These are phyloP conservation scores for Dothidotthia symphoricarpi DNA, from an alignment of 2,329 filamentous ascomycete genomes.

Conservation along the genomic window DNA sequence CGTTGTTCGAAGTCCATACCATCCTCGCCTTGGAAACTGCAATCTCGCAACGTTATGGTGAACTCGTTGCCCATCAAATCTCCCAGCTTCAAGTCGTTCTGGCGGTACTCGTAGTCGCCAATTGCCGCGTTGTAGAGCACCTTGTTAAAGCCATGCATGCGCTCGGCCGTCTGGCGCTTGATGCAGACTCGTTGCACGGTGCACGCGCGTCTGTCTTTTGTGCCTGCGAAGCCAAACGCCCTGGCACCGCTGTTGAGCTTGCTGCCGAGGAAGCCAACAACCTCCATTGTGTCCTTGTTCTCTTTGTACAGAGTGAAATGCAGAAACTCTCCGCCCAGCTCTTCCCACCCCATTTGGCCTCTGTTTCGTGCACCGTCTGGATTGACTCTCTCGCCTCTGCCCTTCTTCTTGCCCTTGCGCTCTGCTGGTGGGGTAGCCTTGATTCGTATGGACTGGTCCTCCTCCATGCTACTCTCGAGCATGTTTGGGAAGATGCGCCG, in stretches of 20 bases:
- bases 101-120: constrained; percentile 78
- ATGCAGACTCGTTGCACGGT: constrained; percentile 80
- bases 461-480: constrained; percentile 74
- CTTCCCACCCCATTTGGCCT: constrained; percentile 56
- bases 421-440: constrained; percentile 46
- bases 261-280: constrained; percentile 72
- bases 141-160: constrained; percentile 63
- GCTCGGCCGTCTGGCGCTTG: constrained; percentile 59
- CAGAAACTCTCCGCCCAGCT: constrained; percentile 73
- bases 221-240: constrained; percentile 78
- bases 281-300: constrained; percentile 95
- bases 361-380: constrained; percentile 23
- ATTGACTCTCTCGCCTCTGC: constrained; percentile 15
- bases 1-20: constrained; percentile 35
- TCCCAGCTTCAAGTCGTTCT: constrained; percentile 72
- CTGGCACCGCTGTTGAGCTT: constrained; percentile 68
- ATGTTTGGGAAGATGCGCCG: constrained; percentile 77
- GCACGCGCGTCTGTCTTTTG: constrained; percentile 84
- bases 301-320: constrained; percentile 95
- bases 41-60: constrained; percentile 85
- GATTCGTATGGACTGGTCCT: constrained; percentile 65
- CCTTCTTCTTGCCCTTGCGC: constrained; percentile 33
- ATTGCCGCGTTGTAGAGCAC: constrained; percentile 61
- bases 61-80: constrained; percentile 90
- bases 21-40: constrained; percentile 57